Evolutionary conservation across 768 basidiomycete genomes (phyloP).

Genomic region (Pleurotus giganteus): DNA sequence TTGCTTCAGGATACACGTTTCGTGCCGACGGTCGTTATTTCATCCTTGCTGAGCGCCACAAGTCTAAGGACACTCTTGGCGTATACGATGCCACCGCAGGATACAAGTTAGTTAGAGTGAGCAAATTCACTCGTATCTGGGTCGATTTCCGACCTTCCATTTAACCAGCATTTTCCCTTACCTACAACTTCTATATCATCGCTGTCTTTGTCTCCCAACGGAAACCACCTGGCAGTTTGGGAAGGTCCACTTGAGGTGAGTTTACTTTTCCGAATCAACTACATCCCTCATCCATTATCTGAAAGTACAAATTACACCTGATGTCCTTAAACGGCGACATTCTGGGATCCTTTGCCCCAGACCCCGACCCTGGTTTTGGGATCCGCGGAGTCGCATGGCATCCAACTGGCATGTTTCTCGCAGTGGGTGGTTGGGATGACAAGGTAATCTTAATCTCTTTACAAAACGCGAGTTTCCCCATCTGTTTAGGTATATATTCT

Average conservation of each 20-base stretch:
- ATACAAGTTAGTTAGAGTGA: constrained; percentile 73
- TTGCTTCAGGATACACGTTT: constrained; percentile 69
- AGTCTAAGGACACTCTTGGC: constrained; percentile 84
- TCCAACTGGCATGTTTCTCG: constrained; percentile 79
- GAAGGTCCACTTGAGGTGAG: constrained; percentile 81
- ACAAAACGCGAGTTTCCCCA: not conserved
- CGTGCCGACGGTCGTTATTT: constrained; percentile 82
- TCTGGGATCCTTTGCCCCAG: constrained; percentile 66
- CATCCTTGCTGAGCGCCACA: constrained; percentile 83
- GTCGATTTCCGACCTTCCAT: constrained; percentile 9
- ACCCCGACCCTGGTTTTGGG: constrained; percentile 80
- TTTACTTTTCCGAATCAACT: constrained; percentile 3
- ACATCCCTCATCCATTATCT: constrained; percentile 3
- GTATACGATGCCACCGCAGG: constrained; percentile 74
- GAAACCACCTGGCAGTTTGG: constrained; percentile 77
- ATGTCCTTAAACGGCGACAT: constrained; percentile 64
- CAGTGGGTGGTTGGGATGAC: constrained; percentile 87
- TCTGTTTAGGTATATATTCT: constrained; percentile 65
- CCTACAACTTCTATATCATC: constrained; percentile 74
- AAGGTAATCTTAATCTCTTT: constrained; percentile 46
- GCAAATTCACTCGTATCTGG: constrained; percentile 18
- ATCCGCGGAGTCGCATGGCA: constrained; percentile 82
- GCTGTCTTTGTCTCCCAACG: constrained; percentile 72
- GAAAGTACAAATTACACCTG: constrained; percentile 74
- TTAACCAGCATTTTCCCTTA: constrained; percentile 73